phyloP scores from a whole-genome alignment of 306 rosid species.

The Morella rubra region DNA sequence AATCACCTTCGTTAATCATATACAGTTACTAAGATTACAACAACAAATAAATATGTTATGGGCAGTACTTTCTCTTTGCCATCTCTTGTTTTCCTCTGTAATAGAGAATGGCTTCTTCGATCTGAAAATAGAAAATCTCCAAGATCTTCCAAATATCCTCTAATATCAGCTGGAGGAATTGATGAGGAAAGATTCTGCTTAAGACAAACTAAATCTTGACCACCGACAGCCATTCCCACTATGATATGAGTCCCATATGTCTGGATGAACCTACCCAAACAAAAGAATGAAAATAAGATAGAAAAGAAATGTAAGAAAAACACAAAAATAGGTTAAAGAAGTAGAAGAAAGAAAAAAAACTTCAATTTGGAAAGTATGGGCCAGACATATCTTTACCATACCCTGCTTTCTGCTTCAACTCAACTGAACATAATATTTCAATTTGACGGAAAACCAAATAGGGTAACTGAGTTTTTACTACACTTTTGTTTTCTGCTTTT shows the following conservation, averaged over 20 bases:
- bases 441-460: not conserved
- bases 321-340: not conserved
- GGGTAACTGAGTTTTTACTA: not conserved
- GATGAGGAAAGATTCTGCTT: slow-evolving; percentile 81
- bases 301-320: not conserved
- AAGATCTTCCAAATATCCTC: slow-evolving; percentile 86
- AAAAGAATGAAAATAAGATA: not conserved
- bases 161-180: slow-evolving; percentile 73
- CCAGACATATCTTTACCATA: not conserved
- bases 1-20: slow-evolving; percentile 15
- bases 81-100: slow-evolving; percentile 65
- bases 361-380: not conserved
- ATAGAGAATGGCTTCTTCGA: slow-evolving; percentile 71
- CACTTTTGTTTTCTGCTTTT: not conserved
- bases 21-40: not conserved
- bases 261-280: slow-evolving; percentile 85
- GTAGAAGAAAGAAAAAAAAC: not conserved
- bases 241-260: slow-evolving; percentile 87
- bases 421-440: not conserved
- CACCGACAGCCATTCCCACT: slow-evolving; percentile 93
- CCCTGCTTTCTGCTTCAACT: not conserved
- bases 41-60: slow-evolving; percentile 13
- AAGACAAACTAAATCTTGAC: slow-evolving; percentile 87
- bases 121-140: slow-evolving; percentile 90
- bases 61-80: slow-evolving; percentile 61